Evolutionary conservation across 352 stramenopile genomes (phyloP).

Genomic region (Phytophthora multivora): DNA sequence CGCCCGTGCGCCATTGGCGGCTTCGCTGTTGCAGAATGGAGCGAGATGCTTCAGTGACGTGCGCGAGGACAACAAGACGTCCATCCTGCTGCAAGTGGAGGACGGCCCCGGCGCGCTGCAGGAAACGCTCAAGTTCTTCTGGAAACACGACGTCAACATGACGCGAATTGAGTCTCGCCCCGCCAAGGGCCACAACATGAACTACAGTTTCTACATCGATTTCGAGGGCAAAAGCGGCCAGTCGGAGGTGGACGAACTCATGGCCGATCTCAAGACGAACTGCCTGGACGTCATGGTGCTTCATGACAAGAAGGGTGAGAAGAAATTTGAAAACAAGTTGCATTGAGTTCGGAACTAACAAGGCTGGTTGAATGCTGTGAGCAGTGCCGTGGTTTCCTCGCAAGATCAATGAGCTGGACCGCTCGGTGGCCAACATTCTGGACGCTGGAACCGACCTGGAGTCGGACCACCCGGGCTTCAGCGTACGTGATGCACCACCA

Average conservation of each 20-base stretch:
- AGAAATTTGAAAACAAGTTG: background rate
- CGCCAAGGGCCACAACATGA: slow-evolving; percentile 77
- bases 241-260: slow-evolving; percentile 76
- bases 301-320: slow-evolving; percentile 91
- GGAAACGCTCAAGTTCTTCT: slow-evolving; percentile 96
- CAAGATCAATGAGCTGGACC: slow-evolving; percentile 85
- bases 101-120: slow-evolving; percentile 89
- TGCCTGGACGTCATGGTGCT: slow-evolving; percentile 92
- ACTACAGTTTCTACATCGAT: slow-evolving; percentile 94
- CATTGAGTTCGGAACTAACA: slow-evolving; percentile 1
- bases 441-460: slow-evolving; percentile 95
- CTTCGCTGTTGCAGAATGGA: slow-evolving; percentile 12
- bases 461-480: slow-evolving; percentile 95
- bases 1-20: background rate
- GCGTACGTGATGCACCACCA: slow-evolving; percentile 50
- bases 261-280: slow-evolving; percentile 86
- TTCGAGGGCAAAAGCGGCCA: slow-evolving; percentile 90
- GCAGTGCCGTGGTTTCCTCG: slow-evolving; percentile 87
- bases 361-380: background rate
- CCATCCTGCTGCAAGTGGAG: slow-evolving; percentile 75
- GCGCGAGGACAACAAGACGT: slow-evolving; percentile 71
- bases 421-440: slow-evolving; percentile 85
- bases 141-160: slow-evolving; percentile 98
- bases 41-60: slow-evolving; percentile 23
- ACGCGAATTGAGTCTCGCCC: slow-evolving; percentile 96